Evolutionary conservation across 345 rosid species (phyloP).

Genomic region (Chamaenerion angustifolium): DNA sequence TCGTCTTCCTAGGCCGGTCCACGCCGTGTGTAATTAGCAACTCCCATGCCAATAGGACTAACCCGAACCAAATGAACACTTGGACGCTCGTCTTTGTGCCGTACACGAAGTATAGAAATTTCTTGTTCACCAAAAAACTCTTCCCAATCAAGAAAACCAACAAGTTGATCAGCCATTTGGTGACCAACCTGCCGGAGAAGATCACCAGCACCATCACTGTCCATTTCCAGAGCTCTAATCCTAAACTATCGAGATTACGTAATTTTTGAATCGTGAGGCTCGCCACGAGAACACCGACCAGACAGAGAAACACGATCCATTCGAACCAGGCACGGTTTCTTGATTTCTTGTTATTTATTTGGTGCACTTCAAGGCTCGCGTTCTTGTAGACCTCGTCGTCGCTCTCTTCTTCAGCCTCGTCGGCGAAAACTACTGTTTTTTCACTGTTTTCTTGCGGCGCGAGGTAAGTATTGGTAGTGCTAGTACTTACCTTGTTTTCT

Average conservation of each 20-base stretch:
- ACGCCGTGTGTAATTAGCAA: constrained; percentile 15
- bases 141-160: constrained; percentile 24
- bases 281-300: not conserved
- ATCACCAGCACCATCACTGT: no score
- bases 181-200: constrained; percentile 14
- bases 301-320: constrained; percentile 1
- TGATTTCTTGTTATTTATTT: not conserved
- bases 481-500: no score
- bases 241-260: constrained; percentile 9
- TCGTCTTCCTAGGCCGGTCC: constrained; percentile 9
- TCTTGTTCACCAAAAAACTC: constrained; percentile 24
- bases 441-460: no score
- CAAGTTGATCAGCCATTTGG: constrained; percentile 14
- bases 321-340: not conserved
- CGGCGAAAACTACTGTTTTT: no score
- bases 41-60: constrained; percentile 25
- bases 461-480: no score
- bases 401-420: not conserved
- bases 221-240: constrained; percentile 14
- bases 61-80: constrained; percentile 18
- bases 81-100: constrained; percentile 24
- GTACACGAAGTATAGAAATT: constrained; percentile 22
- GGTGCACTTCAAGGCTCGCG: not conserved
- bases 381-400: constrained; percentile 5
- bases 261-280: constrained; percentile 15